Percentiles rank a stretch among this genome's conserved stretches.
phyloP scores from a whole-genome alignment of 2,329 filamentous ascomycete species.

The Venturia asperata region DNA sequence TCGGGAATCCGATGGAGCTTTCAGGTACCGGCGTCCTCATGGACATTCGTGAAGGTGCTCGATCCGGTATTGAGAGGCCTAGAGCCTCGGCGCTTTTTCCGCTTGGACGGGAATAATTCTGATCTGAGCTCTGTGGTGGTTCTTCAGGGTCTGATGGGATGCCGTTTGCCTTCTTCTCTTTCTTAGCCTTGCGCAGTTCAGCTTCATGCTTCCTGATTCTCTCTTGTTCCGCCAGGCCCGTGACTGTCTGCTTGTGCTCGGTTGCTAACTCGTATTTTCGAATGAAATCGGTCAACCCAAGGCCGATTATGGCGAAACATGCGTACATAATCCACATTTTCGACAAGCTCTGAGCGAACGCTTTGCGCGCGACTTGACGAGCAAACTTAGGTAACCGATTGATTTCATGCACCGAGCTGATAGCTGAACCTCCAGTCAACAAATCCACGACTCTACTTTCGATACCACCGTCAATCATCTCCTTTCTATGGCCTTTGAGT shows the following conservation, averaged over 20 bases:
- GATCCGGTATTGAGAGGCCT: not conserved
- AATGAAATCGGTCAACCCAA: constrained; percentile 45
- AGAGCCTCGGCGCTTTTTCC: not conserved
- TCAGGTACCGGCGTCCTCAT: not conserved
- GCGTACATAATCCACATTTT: constrained; percentile 55
- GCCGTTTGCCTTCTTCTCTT: not conserved
- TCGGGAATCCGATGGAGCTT: not conserved
- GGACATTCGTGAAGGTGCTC: constrained; percentile 10
- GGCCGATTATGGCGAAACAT: constrained; percentile 42
- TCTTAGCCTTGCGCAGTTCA: not conserved
- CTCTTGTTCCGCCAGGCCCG: constrained; percentile 40
- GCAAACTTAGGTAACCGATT: constrained; percentile 1
- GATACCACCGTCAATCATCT: constrained; percentile 10
- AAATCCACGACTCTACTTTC: not conserved
- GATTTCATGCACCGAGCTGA: constrained; percentile 11
- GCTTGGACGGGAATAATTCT: not conserved
- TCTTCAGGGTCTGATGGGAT: not conserved
- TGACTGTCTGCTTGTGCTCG: constrained; percentile 53
- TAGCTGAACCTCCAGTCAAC: constrained; percentile 15
- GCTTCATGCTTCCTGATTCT: constrained; percentile 8
- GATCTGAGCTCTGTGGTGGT: not conserved
- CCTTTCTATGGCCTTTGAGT: constrained; percentile 4
- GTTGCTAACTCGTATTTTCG: constrained; percentile 46
- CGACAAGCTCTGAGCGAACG: constrained; percentile 33
- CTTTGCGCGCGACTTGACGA: not conserved